phyloP scores from a whole-genome alignment of 2,329 filamentous ascomycete genomes.

The Beauveria rudraprayagi region DNA sequence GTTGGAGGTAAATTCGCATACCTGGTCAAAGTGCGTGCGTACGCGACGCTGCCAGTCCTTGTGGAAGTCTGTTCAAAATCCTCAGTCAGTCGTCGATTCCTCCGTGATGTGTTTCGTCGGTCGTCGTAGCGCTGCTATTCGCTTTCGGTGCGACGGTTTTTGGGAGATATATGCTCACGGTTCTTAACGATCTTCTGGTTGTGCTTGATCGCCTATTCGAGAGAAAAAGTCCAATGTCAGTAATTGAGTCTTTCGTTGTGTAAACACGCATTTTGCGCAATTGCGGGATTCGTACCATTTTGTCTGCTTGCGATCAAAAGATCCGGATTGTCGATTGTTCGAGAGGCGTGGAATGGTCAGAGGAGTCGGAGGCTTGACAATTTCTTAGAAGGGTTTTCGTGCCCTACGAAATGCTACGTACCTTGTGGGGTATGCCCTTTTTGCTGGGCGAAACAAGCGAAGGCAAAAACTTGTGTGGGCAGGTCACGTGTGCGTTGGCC shows the following conservation, averaged over 20 bases:
- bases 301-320: conserved; percentile 43
- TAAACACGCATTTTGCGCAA: not conserved
- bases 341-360: conserved; percentile 30
- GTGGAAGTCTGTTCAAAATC: conserved; percentile 67
- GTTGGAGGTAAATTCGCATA: conserved; percentile 39
- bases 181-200: conserved; percentile 98
- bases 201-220: conserved; percentile 88
- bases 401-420: conserved; percentile 30
- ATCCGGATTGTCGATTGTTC: conserved; percentile 34
- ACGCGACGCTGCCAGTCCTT: conserved; percentile 99
- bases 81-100: conserved; percentile 11
- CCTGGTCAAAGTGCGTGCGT: conserved; percentile 99
- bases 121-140: conserved; percentile 14
- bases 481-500: conserved; percentile 16
- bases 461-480: conserved; percentile 15
- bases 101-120: conserved; percentile 17
- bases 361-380: conserved; percentile 31
- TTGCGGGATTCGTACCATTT: conserved; percentile 17
- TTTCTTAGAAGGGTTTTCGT: conserved; percentile 35
- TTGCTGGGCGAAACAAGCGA: conserved; percentile 9
- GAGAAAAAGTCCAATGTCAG: conserved; percentile 26
- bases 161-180: conserved; percentile 51
- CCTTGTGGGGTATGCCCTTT: conserved; percentile 22
- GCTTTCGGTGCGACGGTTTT: conserved; percentile 19
- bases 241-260: conserved; percentile 18